Conservation (phyloP, 208 protist species). For the Trypanosoma vivax region DNA sequence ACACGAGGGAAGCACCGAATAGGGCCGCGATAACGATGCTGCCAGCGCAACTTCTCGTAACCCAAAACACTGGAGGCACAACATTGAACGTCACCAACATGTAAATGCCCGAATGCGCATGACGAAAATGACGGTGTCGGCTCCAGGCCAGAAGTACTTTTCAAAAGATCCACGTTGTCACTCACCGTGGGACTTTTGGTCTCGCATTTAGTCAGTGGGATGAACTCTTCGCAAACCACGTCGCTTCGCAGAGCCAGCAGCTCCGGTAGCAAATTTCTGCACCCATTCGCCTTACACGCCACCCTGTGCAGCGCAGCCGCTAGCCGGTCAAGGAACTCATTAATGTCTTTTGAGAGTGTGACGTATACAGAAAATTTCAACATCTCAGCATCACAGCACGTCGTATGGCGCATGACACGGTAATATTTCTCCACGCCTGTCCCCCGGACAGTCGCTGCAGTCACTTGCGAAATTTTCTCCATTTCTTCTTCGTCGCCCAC, state of each 20-base stretch:
- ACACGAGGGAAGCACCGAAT: constrained; percentile 66
- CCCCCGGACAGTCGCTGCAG: too few species aligned
- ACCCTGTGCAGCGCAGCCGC: constrained; percentile 36
- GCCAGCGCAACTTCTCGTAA: constrained; percentile 15
- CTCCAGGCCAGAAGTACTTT: neutral
- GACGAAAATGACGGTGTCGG: too few species aligned
- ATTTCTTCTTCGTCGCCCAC: constrained; percentile 7
- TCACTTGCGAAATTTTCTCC: neutral
- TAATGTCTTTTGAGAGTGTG: constrained; percentile 39
- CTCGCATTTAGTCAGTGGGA: constrained; percentile 17
- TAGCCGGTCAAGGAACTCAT: constrained; percentile 41
- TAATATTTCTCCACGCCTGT: constrained; percentile 5
- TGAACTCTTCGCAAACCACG: constrained; percentile 68
- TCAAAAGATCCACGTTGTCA: neutral
- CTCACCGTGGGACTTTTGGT: neutral
- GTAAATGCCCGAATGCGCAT: neutral
- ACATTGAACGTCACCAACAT: neutral
- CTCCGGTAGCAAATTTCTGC: constrained; percentile 23
- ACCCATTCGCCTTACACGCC: constrained; percentile 26
- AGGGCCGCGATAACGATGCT: constrained; percentile 61
- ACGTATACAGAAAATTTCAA: constrained; percentile 52
- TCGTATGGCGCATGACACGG: constrained; percentile 46
- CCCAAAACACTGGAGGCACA: neutral
- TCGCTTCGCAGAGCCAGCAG: constrained; percentile 43
- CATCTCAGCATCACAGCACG: constrained; percentile 59